Conservation (phyloP, 169 alveolate genomes). For the Eimeria falciformis region DNA sequence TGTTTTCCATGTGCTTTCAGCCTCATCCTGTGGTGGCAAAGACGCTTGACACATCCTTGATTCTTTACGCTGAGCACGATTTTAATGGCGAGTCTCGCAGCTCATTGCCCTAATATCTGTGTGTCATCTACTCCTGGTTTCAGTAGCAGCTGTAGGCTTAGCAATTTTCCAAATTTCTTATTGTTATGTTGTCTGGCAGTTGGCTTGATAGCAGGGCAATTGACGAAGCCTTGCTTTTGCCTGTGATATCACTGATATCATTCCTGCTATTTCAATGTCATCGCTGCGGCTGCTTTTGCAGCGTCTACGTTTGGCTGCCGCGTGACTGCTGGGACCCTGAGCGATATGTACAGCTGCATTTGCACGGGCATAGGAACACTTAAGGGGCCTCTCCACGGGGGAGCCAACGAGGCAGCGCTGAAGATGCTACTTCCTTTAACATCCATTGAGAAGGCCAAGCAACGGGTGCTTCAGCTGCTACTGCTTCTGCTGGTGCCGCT, state of each 20-base stretch:
- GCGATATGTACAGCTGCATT: slow-evolving; percentile 86
- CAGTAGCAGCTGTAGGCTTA: no score
- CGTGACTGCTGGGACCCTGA: slow-evolving; percentile 86
- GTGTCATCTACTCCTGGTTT: no score
- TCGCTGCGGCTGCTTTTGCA: slow-evolving; percentile 25
- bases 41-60: slow-evolving; percentile 85
- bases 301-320: slow-evolving; percentile 92
- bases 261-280: not conserved
- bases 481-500: slow-evolving; percentile 26
- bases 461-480: slow-evolving; percentile 45
- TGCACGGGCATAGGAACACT: slow-evolving; percentile 87
- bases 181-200: no score
- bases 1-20: not conserved
- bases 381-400: slow-evolving; percentile 92
- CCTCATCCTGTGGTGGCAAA: slow-evolving; percentile 54
- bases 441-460: slow-evolving; percentile 28
- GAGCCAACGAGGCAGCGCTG: slow-evolving; percentile 93
- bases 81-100: slow-evolving; percentile 80
- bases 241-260: no score
- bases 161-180: no score
- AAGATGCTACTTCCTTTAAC: slow-evolving; percentile 56
- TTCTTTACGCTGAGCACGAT: slow-evolving; percentile 92
- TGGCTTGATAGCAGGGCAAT: no score
- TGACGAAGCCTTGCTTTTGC: no score
- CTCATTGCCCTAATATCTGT: no score